A percentile compares a stretch with the other conserved stretches of the same genome.
These are phyloP conservation scores for Ophiostoma ulmi DNA, from an alignment of 2,329 filamentous ascomycete species.

Conservation along the genomic window DNA sequence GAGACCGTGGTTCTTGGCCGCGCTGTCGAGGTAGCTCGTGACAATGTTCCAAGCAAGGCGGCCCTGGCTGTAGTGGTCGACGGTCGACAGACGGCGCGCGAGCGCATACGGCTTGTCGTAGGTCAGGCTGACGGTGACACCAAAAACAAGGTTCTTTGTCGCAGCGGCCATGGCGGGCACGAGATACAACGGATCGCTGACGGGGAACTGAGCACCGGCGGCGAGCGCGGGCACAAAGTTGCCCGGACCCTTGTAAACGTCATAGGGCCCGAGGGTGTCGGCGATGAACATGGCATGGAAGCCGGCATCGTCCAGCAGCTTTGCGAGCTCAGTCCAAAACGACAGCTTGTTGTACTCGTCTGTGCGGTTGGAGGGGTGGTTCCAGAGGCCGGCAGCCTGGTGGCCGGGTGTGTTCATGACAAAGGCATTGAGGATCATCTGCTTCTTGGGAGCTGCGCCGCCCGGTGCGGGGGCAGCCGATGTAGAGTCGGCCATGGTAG, in stretches of 20 bases:
- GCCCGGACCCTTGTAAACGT: conserved; percentile 25
- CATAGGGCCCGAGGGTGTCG: conserved; percentile 25
- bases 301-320: conserved; percentile 24
- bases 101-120: conserved; percentile 22
- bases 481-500: background rate
- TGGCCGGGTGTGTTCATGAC: conserved; percentile 31
- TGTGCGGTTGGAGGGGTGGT: conserved; percentile 24
- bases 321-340: conserved; percentile 25
- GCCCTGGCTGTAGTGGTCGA: conserved; percentile 24
- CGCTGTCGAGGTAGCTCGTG: conserved; percentile 27
- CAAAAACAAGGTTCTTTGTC: conserved; percentile 22
- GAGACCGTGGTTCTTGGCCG: conserved; percentile 25
- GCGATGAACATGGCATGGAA: conserved; percentile 27
- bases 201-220: conserved; percentile 25
- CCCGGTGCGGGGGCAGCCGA: background rate
- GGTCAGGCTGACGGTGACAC: conserved; percentile 20
- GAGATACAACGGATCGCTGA: conserved; percentile 21
- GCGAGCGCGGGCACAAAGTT: conserved; percentile 24
- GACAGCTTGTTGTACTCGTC: conserved; percentile 24
- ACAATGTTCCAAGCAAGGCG: conserved; percentile 29
- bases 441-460: conserved; percentile 30
- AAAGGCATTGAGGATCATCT: conserved; percentile 42
- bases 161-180: conserved; percentile 23
- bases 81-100: conserved; percentile 20
- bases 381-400: conserved; percentile 25